Percentiles rank a stretch among this genome's conserved stretches.
Evolutionary conservation across 306 rosid genomes (phyloP).

Genomic region (Castanospermum australe): DNA sequence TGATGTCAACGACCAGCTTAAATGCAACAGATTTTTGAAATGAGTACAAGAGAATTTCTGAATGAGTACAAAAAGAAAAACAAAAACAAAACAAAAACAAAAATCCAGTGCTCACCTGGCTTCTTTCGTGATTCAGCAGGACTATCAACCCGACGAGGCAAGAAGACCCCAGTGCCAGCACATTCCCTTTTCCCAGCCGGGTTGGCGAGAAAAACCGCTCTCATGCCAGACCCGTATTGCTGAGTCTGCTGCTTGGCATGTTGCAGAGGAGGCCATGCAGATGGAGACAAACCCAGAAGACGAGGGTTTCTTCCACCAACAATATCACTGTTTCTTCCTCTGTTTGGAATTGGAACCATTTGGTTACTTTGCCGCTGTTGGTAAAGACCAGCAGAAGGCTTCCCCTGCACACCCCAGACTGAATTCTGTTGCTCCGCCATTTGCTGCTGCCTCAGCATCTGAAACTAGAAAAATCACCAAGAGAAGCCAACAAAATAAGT

Average conservation of each 20-base stretch:
- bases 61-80: background rate
- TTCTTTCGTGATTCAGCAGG: slow-evolving; percentile 50
- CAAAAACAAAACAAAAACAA: background rate
- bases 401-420: slow-evolving; percentile 28
- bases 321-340: slow-evolving; percentile 40
- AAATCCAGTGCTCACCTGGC: slow-evolving; percentile 51
- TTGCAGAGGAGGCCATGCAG: slow-evolving; percentile 78
- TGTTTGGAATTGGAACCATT: slow-evolving; percentile 23
- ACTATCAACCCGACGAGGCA: slow-evolving; percentile 60
- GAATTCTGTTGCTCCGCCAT: slow-evolving; percentile 50
- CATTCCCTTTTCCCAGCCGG: slow-evolving; percentile 45
- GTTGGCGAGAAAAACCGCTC: slow-evolving; percentile 50
- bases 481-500: background rate
- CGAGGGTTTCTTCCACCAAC: slow-evolving; percentile 14
- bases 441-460: slow-evolving; percentile 60
- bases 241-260: slow-evolving; percentile 42
- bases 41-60: background rate
- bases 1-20: background rate
- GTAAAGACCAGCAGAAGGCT: slow-evolving; percentile 21
- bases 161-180: slow-evolving; percentile 88
- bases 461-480: slow-evolving; percentile 32
- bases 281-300: slow-evolving; percentile 45
- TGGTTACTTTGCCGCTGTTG: slow-evolving; percentile 30
- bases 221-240: slow-evolving; percentile 46
- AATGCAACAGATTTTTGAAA: background rate